phyloP scores from a whole-genome alignment of 495 filamentous ascomycete species.

The Podospora tetraspora region DNA sequence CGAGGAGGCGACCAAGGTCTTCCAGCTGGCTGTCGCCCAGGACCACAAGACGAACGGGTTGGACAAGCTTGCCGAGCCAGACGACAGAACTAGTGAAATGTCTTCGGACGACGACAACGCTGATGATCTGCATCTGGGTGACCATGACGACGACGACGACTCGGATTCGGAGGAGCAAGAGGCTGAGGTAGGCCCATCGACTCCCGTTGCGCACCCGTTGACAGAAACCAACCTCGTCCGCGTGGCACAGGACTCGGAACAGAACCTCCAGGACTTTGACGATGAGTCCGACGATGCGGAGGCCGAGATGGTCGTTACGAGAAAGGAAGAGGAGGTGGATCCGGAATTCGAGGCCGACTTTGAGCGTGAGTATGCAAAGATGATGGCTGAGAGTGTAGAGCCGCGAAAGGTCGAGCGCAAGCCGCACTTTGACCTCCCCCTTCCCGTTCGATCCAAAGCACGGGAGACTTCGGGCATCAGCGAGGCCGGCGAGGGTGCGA shows the following conservation, averaged over 20 bases:
- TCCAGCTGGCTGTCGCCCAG: constrained; percentile 79
- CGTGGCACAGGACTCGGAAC: constrained; percentile 38
- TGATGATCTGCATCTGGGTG: constrained; percentile 35
- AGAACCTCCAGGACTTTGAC: constrained; percentile 44
- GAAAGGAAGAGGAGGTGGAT: constrained; percentile 83
- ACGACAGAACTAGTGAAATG: constrained; percentile 60
- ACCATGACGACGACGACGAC: constrained; percentile 39
- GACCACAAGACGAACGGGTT: constrained; percentile 75
- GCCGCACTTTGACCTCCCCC: constrained; percentile 83
- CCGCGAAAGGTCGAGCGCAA: constrained; percentile 92
- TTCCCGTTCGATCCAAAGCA: constrained; percentile 75
- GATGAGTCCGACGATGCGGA: constrained; percentile 75
- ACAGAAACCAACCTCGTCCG: constrained; percentile 12
- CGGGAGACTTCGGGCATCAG: constrained; percentile 44
- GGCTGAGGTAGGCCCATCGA: constrained; percentile 35
- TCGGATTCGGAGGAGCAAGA: constrained; percentile 47
- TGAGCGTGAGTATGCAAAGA: constrained; percentile 94
- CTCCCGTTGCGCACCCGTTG: neutral
- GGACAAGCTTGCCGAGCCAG: constrained; percentile 59
- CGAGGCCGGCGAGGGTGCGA: constrained; percentile 40
- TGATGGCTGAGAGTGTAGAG: constrained; percentile 97
- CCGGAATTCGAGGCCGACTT: constrained; percentile 96
- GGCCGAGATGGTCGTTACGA: constrained; percentile 84
- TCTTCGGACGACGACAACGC: constrained; percentile 63
- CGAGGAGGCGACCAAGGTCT: constrained; percentile 77